Percentiles rank a stretch among this genome's conserved stretches.
Evolutionary conservation across 208 protist genomes (phyloP).

Genomic region (Trypanosoma brucei): DNA sequence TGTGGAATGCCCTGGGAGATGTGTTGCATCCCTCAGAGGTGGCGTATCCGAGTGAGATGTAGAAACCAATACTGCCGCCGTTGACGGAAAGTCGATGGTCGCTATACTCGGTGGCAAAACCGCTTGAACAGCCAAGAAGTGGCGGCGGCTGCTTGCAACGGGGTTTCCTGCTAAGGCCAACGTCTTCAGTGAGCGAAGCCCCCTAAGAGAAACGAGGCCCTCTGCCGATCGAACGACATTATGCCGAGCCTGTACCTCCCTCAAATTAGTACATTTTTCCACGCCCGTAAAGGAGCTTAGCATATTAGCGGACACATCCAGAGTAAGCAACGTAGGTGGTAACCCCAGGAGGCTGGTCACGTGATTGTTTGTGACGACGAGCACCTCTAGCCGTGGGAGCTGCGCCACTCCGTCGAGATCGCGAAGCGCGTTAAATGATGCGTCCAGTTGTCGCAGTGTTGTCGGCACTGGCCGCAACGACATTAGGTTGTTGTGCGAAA

Average conservation of each 20-base stretch:
- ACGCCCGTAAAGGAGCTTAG: slow-evolving; percentile 43
- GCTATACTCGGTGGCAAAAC: slow-evolving; percentile 37
- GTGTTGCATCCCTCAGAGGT: neutral
- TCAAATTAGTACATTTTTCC: slow-evolving; percentile 46
- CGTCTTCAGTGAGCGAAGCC: slow-evolving; percentile 24
- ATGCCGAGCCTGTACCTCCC: slow-evolving; percentile 40
- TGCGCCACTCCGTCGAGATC: slow-evolving; percentile 39
- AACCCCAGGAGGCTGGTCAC: slow-evolving; percentile 52
- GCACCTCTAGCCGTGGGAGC: slow-evolving; percentile 40
- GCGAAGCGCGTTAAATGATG: slow-evolving; percentile 21
- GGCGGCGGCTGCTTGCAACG: slow-evolving; percentile 37
- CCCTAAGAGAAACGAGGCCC: slow-evolving; percentile 32
- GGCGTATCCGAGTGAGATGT: neutral
- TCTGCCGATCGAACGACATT: slow-evolving; percentile 59
- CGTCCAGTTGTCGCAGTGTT: slow-evolving; percentile 22
- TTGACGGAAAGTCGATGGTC: slow-evolving; percentile 35
- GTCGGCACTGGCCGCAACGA: slow-evolving; percentile 32
- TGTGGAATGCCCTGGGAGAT: too few species aligned
- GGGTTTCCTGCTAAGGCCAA: slow-evolving; percentile 62
- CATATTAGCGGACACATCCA: slow-evolving; percentile 59
- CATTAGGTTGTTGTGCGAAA: slow-evolving; percentile 71
- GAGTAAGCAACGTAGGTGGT: slow-evolving; percentile 38
- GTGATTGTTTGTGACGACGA: slow-evolving; percentile 73
- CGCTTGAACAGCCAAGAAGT: slow-evolving; percentile 27
- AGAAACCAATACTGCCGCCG: neutral